Evolutionary conservation across 208 protist genomes (phyloP).

Genomic region (Angomonas deanei): DNA sequence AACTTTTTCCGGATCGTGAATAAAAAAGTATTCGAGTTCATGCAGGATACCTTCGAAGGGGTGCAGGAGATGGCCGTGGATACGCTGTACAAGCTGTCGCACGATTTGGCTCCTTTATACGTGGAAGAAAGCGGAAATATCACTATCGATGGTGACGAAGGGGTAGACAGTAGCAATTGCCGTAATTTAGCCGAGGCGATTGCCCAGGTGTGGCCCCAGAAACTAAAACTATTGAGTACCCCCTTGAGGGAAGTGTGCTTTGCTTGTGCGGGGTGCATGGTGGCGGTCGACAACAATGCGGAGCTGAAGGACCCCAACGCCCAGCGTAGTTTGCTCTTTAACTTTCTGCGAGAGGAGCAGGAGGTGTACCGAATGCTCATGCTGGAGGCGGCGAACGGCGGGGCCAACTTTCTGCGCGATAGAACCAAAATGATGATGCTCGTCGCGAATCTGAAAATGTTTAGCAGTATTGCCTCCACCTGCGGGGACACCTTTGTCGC

Average conservation of each 20-base stretch:
- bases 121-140: constrained; percentile 14
- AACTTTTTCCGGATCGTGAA: constrained; percentile 98
- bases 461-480: constrained; percentile 88
- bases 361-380: constrained; percentile 63
- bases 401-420: constrained; percentile 52
- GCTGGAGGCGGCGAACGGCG: constrained; percentile 30
- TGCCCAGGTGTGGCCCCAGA: too few relatives aligned
- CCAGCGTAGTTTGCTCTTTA: constrained; percentile 44
- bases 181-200: constrained; percentile 30
- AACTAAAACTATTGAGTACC: neutral
- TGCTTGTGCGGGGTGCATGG: constrained; percentile 83
- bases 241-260: neutral
- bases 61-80: constrained; percentile 99
- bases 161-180: neutral
- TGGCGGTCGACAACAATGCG: constrained; percentile 96
- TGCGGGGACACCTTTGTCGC: constrained; percentile 88
- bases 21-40: constrained; percentile 99
- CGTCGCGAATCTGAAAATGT: constrained; percentile 93
- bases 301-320: constrained; percentile 27
- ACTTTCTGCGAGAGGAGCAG: constrained; percentile 93
- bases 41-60: constrained; percentile 97
- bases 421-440: constrained; percentile 65
- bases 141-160: neutral
- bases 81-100: constrained; percentile 98
- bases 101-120: constrained; percentile 93